phyloP scores from a whole-genome alignment of 495 filamentous ascomycete species.

The Neurospora tetraspora region DNA sequence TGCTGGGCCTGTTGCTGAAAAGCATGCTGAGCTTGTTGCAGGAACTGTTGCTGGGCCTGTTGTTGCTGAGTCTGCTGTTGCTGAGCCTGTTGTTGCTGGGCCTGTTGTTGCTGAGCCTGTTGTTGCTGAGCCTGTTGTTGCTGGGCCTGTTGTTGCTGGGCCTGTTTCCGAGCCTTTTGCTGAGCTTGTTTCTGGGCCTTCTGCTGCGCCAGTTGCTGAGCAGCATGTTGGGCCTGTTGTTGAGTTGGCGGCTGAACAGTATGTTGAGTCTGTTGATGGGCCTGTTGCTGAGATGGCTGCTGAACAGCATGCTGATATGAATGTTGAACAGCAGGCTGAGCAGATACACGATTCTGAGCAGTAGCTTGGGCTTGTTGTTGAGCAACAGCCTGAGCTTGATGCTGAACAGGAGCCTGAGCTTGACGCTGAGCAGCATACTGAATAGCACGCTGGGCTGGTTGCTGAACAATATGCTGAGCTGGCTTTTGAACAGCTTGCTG shows the following conservation, averaged over 20 bases:
- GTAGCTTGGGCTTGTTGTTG: neutral
- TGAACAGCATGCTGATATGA: neutral
- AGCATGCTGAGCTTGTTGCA: neutral
- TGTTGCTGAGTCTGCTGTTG: neutral
- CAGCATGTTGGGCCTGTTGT: slow-evolving; percentile 2
- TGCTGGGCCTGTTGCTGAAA: neutral
- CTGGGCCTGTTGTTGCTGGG: slow-evolving; percentile 3
- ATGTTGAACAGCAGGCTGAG: neutral
- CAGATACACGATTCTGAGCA: neutral
- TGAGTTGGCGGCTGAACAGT: slow-evolving; percentile 8
- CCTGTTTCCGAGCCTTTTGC: neutral
- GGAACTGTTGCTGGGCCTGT: neutral
- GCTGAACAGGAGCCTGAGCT: neutral
- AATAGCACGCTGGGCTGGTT: neutral
- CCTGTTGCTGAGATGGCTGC: neutral
- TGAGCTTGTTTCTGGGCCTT: slow-evolving; percentile 1
- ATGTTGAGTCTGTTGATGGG: neutral
- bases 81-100: neutral
- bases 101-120: neutral
- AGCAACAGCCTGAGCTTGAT: neutral
- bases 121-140: slow-evolving; percentile 4
- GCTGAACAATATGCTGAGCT: neutral
- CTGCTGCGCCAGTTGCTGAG: neutral
- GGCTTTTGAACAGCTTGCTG: neutral
- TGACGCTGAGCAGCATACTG: neutral